Conservation (phyloP, 441 rosid species). For the Pelargonium australe region DNA sequence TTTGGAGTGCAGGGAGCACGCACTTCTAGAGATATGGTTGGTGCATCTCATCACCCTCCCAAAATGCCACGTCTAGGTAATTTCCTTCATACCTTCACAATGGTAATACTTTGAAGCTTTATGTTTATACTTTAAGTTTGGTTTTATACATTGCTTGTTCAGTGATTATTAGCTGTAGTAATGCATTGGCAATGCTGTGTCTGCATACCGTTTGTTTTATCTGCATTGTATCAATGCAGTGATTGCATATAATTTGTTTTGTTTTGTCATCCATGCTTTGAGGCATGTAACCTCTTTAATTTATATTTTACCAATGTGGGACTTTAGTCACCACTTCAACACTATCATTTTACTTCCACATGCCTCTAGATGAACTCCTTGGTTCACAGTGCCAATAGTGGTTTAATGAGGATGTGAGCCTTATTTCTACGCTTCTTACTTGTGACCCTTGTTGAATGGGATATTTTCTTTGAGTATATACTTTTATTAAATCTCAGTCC, state of each 20-base stretch:
- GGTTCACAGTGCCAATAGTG: not conserved
- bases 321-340: not conserved
- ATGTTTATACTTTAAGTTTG: not conserved
- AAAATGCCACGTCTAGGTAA: slow-evolving; percentile 63
- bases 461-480: too few relatives aligned
- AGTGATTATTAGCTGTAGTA: not conserved
- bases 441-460: not conserved
- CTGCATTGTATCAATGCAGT: not conserved
- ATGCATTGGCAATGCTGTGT: not conserved
- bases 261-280: not conserved
- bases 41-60: slow-evolving; percentile 28
- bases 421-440: not conserved
- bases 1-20: slow-evolving; percentile 57
- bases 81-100: not conserved
- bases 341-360: not conserved
- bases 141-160: not conserved
- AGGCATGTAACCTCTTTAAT: too few relatives aligned
- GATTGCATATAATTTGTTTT: not conserved
- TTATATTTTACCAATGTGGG: too few relatives aligned
- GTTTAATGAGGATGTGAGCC: not conserved
- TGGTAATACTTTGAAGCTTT: not conserved
- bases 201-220: not conserved
- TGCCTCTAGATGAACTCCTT: not conserved
- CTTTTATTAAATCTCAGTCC: too few relatives aligned
- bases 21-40: slow-evolving; percentile 27